Evolutionary conservation across 139 green algal genomes (phyloP).

Genomic region (Volvox reticuliferus): DNA sequence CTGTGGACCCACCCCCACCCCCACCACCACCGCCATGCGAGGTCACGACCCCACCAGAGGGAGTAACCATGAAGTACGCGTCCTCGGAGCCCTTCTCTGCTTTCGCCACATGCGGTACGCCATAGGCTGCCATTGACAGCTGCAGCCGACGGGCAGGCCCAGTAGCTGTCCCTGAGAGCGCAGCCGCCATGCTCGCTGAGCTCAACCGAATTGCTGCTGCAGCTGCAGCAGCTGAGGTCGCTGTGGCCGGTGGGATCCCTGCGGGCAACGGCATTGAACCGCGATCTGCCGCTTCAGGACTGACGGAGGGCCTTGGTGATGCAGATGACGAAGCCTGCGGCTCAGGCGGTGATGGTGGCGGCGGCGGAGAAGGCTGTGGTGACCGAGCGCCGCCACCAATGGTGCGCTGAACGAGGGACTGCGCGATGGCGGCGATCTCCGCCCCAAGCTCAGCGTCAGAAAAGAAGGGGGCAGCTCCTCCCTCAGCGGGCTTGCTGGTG

Average conservation of each 20-base stretch:
- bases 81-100: conserved; percentile 34
- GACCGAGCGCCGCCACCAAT: background rate
- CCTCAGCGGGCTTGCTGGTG: background rate
- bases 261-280: background rate
- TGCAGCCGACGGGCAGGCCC: conserved; percentile 12
- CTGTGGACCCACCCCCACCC: background rate
- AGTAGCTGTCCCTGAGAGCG: background rate
- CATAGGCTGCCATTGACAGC: conserved; percentile 20
- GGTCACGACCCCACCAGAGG: background rate
- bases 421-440: conserved; percentile 51
- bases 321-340: background rate
- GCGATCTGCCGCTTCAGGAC: background rate
- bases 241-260: background rate
- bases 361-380: background rate
- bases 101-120: conserved; percentile 49
- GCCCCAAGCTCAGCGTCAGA: conserved; percentile 25
- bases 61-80: conserved; percentile 23
- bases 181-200: background rate
- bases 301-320: background rate
- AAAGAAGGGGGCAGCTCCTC: background rate
- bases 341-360: background rate
- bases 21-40: background rate
- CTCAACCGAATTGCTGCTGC: background rate
- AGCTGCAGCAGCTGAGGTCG: too few species aligned
- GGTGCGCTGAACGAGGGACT: conserved; percentile 43